Base-by-base conservation (phyloP, 345 rosid species). In the Aquilaria sinensis region DNA sequence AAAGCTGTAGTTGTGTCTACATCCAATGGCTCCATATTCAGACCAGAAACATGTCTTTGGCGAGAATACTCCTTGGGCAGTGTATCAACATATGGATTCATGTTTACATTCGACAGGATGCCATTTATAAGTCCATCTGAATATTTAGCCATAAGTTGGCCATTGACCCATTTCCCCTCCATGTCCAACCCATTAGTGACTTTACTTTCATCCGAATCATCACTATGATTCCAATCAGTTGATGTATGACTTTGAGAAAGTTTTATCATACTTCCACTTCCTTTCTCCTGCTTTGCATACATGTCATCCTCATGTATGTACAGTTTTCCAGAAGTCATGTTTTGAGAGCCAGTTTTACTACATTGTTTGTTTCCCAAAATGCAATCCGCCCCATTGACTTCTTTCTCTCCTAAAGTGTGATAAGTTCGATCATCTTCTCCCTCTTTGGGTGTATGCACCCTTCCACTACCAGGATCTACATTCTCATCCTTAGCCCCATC, bases 1-100 rank as follows among this genome's bases (percentile, higher is more conserved):
- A 90, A 70, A 58, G 94, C 88, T 49, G 90, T 73, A 41, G 94
- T 86, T 52, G 86, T 71, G 75, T 83, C 92, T 69, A 84, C 45
- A 81, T 90, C 92, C 58, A 86, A 72, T 37, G 82, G 79, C 65
- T 86, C 74, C 29, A 72, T 70, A 53, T 62, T 60, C 71, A 71
- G 78, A 71, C 85, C 77, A 12, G 86, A 72, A 51, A 80, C 81
- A 67, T 75, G 70, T 54, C 72, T 75, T 4, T 37, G 7, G 47
- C 51, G 61, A 12, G 69, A 50, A 60, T 77, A 66, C 34, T 66
- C 85, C 74, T 76, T 74, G 52, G 68, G 70, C 49, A 76, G 51
- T 70, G 70, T 74, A 59, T 73, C 74, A 65, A 69, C 52, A 34
- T 64, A 32, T 37, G 76, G 71, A 73, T 75, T 72, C 68, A 69